A percentile compares a stretch with the other conserved stretches of the same genome.
Conservation (phyloP, 192 early-diverging fungal species). For the Backusella mclennaniae region DNA sequence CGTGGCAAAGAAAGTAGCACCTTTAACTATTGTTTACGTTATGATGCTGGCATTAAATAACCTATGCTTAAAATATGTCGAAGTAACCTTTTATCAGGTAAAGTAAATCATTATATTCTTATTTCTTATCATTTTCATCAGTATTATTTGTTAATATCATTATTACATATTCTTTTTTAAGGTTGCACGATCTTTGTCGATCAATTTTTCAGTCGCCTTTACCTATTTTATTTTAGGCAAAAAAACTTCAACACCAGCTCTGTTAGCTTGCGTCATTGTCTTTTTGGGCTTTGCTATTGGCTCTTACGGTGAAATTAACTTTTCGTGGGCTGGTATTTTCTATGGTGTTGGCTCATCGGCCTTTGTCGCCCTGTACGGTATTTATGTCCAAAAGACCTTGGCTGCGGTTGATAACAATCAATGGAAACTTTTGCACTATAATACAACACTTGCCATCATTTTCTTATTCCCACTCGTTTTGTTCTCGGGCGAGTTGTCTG, state of each 20-base stretch:
- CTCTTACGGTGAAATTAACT: constrained; percentile 64
- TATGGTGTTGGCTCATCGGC: constrained; percentile 61
- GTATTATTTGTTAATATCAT: neutral
- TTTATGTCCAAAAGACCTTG: constrained; percentile 67
- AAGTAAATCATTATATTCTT: neutral
- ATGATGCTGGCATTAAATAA: constrained; percentile 68
- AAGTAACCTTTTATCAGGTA: constrained; percentile 64
- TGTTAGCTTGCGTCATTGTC: constrained; percentile 55
- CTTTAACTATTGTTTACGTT: constrained; percentile 62
- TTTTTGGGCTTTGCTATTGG: constrained; percentile 63
- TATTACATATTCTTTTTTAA: constrained; percentile 7
- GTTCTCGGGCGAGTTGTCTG: constrained; percentile 55
- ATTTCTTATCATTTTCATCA: neutral
- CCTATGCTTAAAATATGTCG: constrained; percentile 61
- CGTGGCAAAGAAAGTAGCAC: constrained; percentile 50
- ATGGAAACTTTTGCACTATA: constrained; percentile 66
- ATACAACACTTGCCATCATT: constrained; percentile 58
- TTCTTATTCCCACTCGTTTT: constrained; percentile 56
- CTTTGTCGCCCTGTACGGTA: constrained; percentile 67
- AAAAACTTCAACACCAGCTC: constrained; percentile 48
- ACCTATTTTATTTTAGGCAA: constrained; percentile 58
- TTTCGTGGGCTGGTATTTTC: constrained; percentile 58
- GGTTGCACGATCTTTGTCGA: constrained; percentile 64
- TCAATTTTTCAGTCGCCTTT: constrained; percentile 63
- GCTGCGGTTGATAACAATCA: constrained; percentile 59